Base-by-base conservation (phyloP, 768 basidiomycete species). In the Suillus decipiens region DNA sequence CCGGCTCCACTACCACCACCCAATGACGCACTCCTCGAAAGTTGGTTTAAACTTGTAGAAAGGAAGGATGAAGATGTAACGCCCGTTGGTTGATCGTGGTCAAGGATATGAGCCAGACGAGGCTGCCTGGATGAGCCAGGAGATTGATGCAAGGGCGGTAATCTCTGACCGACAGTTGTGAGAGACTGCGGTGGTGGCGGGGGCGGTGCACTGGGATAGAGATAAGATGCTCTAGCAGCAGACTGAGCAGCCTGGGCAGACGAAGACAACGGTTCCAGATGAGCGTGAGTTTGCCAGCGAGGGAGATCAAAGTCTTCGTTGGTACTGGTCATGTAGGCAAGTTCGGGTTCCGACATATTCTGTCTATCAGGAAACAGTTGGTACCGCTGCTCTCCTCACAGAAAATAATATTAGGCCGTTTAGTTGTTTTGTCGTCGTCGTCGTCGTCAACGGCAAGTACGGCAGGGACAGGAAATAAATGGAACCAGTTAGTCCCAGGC, bases 301-400 rank as follows among this genome's bases (percentile, higher is more conserved):
- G 84, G 83, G 62, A 84, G 83, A 75, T 91, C 90, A 78, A 90
- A 93, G 79, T 85, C 86, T 80, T 92, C 89, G 87, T 90, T 89
- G 71, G 86, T 77, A 80, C 85, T 86, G 78, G 82, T 80, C 80
- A 90, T 89, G 84, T 87, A 89, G 68, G 81, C 82, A 64, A 87
- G 82, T 79, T 89, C 87, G 73, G 87, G 83, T 84, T 89, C 87
- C 71, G 88, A 89, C 88, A 90, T 89, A 76, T 72, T 73, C 70
- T 64, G 58, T 50, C 39, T 63, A 60, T 33, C 14, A 48, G 39
- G 28, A 37, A 24, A 67, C 55, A 36, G n/a, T 36, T 41, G 31
- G 51, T 53, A 53, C 19, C 2, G 11, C 33, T 51, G 59, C 56
- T 42, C 31, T 62, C 54, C 60, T 66, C 28, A 60, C 24, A 33